Percentiles rank a stretch among this genome's conserved stretches.
phyloP scores from a whole-genome alignment of 2,329 filamentous ascomycete genomes.

The Macrophomina tecta region DNA sequence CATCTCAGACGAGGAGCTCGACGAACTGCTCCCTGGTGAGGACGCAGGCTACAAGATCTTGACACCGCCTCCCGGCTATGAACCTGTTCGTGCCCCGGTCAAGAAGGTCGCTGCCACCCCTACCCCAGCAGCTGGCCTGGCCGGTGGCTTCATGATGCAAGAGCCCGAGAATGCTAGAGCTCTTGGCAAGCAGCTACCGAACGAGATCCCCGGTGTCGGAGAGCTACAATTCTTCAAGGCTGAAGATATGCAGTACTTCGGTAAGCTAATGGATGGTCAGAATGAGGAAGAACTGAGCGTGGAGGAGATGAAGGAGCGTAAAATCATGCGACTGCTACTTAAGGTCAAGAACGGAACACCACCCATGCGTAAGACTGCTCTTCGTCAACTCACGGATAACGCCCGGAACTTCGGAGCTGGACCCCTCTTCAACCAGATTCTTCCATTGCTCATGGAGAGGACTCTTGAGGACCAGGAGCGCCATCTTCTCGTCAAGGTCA shows the following conservation, averaged over 20 bases:
- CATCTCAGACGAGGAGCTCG: conserved; percentile 91
- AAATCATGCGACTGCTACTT: conserved; percentile 94
- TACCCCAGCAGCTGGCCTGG: conserved; percentile 65
- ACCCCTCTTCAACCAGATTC: conserved; percentile 94
- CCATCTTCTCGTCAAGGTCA: conserved; percentile 97
- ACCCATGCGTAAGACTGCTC: conserved; percentile 96
- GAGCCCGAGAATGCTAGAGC: conserved; percentile 84
- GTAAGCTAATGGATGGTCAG: conserved; percentile 91
- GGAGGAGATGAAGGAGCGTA: conserved; percentile 95
- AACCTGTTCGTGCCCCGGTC: conserved; percentile 73
- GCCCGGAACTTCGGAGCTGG: conserved; percentile 94
- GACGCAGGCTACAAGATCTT: conserved; percentile 92
- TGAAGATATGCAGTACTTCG: conserved; percentile 98
- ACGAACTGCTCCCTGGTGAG: conserved; percentile 76
- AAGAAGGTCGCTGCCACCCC: conserved; percentile 78
- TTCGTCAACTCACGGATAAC: conserved; percentile 97
- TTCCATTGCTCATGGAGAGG: conserved; percentile 97
- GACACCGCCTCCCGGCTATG: conserved; percentile 89
- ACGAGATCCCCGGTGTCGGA: conserved; percentile 93
- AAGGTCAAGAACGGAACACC: conserved; percentile 99
- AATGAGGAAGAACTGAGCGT: conserved; percentile 90
- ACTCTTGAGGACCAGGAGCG: conserved; percentile 97
- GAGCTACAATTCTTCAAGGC: conserved; percentile 98
- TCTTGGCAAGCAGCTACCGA: conserved; percentile 88
- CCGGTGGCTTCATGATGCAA: conserved; percentile 93